Evolutionary conservation across 2,329 filamentous ascomycete genomes (phyloP).

Genomic region (Berkeleyomyces rouxiae): DNA sequence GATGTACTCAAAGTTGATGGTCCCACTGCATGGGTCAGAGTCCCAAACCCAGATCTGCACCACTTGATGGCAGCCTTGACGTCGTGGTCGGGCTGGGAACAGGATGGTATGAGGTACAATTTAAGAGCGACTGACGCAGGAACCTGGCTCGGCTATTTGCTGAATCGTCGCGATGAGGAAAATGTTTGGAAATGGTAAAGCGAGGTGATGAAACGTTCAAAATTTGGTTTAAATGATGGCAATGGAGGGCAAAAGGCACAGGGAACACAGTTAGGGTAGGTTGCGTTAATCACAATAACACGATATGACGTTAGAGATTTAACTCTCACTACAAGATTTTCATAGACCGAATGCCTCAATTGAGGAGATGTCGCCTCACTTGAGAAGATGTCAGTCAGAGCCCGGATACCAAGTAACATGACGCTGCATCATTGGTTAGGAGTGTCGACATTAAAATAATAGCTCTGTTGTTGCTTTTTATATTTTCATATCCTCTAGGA

Average conservation of each 20-base stretch:
- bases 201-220: neutral
- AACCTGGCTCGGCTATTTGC: conserved; percentile 46
- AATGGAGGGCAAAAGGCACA: neutral
- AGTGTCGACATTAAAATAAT: neutral
- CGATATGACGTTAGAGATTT: neutral
- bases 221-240: neutral
- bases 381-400: neutral
- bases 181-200: conserved; percentile 26
- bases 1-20: conserved; percentile 50
- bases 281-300: neutral
- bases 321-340: neutral
- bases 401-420: neutral
- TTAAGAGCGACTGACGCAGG: conserved; percentile 41
- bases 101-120: conserved; percentile 28
- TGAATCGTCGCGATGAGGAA: conserved; percentile 30
- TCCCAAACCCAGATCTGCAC: conserved; percentile 43
- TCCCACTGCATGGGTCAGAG: conserved; percentile 43
- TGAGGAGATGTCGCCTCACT: no score
- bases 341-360: neutral
- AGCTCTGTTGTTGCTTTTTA: conserved; percentile 4
- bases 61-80: conserved; percentile 48
- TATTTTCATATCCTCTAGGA: neutral
- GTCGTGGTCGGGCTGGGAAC: conserved; percentile 38
- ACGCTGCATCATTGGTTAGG: neutral
- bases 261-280: neutral